Evolutionary conservation across 495 filamentous ascomycete genomes (phyloP).

Genomic region (Penicillium canescens): DNA sequence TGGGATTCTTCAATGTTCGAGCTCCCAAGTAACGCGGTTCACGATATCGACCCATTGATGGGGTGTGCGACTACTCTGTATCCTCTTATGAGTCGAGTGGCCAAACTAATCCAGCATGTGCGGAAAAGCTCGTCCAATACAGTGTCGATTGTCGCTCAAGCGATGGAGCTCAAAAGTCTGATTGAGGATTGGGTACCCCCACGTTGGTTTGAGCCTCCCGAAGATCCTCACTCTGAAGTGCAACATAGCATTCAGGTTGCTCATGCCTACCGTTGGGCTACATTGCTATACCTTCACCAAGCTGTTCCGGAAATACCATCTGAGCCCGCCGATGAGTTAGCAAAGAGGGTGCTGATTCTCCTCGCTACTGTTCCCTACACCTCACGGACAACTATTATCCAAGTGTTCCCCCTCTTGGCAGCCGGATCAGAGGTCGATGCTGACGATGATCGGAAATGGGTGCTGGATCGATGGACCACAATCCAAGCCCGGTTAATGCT

Average conservation of each 20-base stretch:
- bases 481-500: slow-evolving; percentile 68
- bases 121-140: slow-evolving; percentile 59
- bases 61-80: slow-evolving; percentile 73
- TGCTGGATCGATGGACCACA: slow-evolving; percentile 61
- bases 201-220: slow-evolving; percentile 57
- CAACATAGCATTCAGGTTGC: slow-evolving; percentile 71
- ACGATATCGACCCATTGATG: slow-evolving; percentile 74
- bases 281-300: slow-evolving; percentile 74
- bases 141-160: slow-evolving; percentile 61
- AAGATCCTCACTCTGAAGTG: slow-evolving; percentile 65
- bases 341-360: slow-evolving; percentile 60
- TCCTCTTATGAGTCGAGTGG: slow-evolving; percentile 70
- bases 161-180: slow-evolving; percentile 61
- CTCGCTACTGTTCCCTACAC: slow-evolving; percentile 64
- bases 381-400: slow-evolving; percentile 69
- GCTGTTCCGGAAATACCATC: slow-evolving; percentile 76
- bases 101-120: slow-evolving; percentile 66
- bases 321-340: slow-evolving; percentile 54
- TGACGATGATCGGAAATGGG: slow-evolving; percentile 67
- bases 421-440: slow-evolving; percentile 68
- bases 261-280: slow-evolving; percentile 76
- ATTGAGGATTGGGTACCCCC: slow-evolving; percentile 68
- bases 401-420: slow-evolving; percentile 73
- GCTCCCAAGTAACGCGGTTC: slow-evolving; percentile 42
- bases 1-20: slow-evolving; percentile 47